Conservation (phyloP, 495 filamentous ascomycete genomes). For the Schizothecium vesticola region DNA sequence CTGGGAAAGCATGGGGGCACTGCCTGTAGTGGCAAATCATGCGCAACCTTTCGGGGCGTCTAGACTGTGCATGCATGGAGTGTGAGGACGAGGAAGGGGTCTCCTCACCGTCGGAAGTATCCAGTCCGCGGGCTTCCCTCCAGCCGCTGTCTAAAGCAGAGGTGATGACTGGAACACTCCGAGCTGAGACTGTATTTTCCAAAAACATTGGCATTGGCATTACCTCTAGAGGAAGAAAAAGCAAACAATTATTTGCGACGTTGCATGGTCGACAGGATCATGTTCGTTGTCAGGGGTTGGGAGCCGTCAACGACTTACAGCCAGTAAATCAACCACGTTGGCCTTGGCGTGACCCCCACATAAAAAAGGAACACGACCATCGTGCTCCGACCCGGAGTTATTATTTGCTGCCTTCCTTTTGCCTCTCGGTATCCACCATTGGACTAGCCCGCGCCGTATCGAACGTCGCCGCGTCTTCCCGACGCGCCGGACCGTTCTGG, state of each 20-base stretch:
- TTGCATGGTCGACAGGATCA: too few relatives aligned
- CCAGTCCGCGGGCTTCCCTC: not conserved
- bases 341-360: not conserved
- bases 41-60: too few relatives aligned
- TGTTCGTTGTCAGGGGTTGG: too few relatives aligned
- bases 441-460: not conserved
- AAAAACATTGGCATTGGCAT: not conserved
- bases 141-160: not conserved
- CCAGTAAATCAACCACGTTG: not conserved
- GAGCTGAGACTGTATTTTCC: not conserved
- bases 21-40: not conserved
- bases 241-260: too few relatives aligned
- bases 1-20: not conserved
- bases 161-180: not conserved
- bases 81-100: not conserved
- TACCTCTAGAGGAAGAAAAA: too few relatives aligned
- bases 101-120: not conserved
- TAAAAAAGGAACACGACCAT: not conserved
- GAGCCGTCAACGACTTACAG: not conserved
- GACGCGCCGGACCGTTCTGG: not conserved
- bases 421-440: not conserved
- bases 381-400: not conserved
- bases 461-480: not conserved
- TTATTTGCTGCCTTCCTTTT: not conserved
- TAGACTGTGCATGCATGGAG: not conserved